Conservation (phyloP, 352 stramenopile genomes). For the Phytophthora cactorum region DNA sequence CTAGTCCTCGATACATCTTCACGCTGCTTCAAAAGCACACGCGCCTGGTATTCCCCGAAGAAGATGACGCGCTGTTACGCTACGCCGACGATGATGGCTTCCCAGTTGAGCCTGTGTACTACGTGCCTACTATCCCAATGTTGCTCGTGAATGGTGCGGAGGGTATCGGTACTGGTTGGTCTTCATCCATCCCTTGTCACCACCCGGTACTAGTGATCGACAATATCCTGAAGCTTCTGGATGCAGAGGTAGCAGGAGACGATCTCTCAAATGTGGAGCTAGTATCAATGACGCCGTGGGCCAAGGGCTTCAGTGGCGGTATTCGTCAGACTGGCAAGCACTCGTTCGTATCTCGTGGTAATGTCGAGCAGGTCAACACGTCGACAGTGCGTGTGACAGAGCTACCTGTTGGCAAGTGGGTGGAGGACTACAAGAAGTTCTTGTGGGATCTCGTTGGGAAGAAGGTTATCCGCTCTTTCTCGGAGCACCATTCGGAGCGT, state of each 20-base stretch:
- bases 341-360: constrained; percentile 78
- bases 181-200: constrained; percentile 95
- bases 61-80: constrained; percentile 97
- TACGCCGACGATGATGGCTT: constrained; percentile 99
- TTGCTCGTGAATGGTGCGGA: constrained; percentile 98
- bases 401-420: constrained; percentile 97
- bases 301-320: constrained; percentile 95
- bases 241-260: constrained; percentile 58
- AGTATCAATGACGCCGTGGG: constrained; percentile 93
- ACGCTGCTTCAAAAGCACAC: constrained; percentile 97
- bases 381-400: constrained; percentile 97
- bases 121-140: constrained; percentile 97
- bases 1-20: constrained; percentile 99
- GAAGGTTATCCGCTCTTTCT: constrained; percentile 90
- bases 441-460: constrained; percentile 93
- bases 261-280: constrained; percentile 39
- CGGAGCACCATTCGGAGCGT: constrained; percentile 97
- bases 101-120: constrained; percentile 97
- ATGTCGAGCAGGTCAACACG: constrained; percentile 83
- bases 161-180: constrained; percentile 99
- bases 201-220: constrained; percentile 96
- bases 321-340: constrained; percentile 78
- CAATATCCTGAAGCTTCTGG: constrained; percentile 90
- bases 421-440: constrained; percentile 98
- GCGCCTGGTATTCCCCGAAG: constrained; percentile 96